These are phyloP conservation scores for Nakaseomyces kungkrabaensis DNA, from an alignment of 1,139 yeast genomes.

Conservation along the genomic window DNA sequence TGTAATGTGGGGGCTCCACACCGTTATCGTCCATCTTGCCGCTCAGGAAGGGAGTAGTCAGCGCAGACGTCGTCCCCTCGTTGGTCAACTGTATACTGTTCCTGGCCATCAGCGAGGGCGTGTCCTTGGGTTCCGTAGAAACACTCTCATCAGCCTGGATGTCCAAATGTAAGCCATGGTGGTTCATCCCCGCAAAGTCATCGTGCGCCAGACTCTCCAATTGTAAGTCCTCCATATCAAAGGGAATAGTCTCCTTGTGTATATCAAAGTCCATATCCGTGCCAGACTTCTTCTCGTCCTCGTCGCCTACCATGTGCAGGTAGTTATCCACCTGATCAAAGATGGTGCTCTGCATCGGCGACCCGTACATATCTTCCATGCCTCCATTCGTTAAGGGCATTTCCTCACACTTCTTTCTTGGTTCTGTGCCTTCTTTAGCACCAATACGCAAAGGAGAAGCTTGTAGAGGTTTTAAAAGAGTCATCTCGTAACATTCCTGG, in stretches of 20 bases:
- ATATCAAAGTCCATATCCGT: neutral
- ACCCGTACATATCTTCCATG: conserved; percentile 2
- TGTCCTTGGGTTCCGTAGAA: neutral
- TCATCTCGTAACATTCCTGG: no score
- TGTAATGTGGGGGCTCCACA: neutral
- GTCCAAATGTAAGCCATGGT: conserved; percentile 1
- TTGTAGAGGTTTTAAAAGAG: no score
- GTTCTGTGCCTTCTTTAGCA: no score
- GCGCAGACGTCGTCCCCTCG: neutral
- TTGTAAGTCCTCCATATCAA: neutral
- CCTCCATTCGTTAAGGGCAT: conserved; percentile 2
- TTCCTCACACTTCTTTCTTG: neutral
- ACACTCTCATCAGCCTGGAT: neutral
- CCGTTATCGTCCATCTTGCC: neutral
- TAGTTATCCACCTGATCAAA: conserved; percentile 3
- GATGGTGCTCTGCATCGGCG: conserved; percentile 1
- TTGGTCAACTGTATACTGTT: neutral
- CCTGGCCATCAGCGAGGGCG: neutral
- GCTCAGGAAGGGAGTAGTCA: conserved; percentile 1
- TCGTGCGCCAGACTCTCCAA: neutral
- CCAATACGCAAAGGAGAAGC: no score
- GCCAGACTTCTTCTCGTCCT: neutral
- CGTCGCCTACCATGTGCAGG: conserved; percentile 1
- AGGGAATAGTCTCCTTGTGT: neutral
- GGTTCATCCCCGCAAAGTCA: neutral